A percentile compares a stretch with the other conserved stretches of the same genome.
phyloP scores from a whole-genome alignment of 768 basidiomycete genomes.

The Mrakia blollopis region DNA sequence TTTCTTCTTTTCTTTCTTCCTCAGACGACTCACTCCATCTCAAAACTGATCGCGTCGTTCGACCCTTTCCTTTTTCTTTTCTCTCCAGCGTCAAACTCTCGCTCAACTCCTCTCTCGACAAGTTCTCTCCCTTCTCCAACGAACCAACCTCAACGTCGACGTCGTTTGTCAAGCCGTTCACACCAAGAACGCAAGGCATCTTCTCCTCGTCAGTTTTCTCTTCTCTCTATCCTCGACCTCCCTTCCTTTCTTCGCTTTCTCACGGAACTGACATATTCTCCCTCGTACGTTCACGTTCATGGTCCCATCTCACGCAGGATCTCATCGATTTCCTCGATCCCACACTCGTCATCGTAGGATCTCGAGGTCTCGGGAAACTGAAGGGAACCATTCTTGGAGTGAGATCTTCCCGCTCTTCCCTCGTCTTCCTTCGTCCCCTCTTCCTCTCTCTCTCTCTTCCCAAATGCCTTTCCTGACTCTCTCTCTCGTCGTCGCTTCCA shows the following conservation, averaged over 20 bases:
- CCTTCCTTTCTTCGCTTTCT: neutral
- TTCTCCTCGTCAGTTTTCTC: constrained; percentile 58
- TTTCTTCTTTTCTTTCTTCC: constrained; percentile 15
- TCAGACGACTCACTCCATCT: too few relatives aligned
- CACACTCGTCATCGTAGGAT: constrained; percentile 89
- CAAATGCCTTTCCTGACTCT: neutral
- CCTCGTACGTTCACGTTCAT: neutral
- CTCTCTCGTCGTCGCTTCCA: neutral
- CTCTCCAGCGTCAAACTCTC: constrained; percentile 69
- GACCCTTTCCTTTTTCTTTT: neutral
- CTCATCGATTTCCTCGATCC: constrained; percentile 83
- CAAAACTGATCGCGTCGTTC: neutral
- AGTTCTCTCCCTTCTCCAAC: constrained; percentile 79
- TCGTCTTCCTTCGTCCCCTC: neutral
- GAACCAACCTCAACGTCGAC: constrained; percentile 79
- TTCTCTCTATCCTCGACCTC: neutral
- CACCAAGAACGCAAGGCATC: constrained; percentile 88
- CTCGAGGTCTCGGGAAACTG: constrained; percentile 78
- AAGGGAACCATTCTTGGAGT: constrained; percentile 87
- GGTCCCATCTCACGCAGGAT: constrained; percentile 44
- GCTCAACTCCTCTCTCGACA: constrained; percentile 85
- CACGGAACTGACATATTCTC: neutral
- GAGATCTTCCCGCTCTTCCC: neutral
- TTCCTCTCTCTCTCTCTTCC: neutral
- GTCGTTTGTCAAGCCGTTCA: constrained; percentile 94